These are phyloP conservation scores for Aspergillus sparsus DNA, from an alignment of 495 filamentous ascomycete species.

Conservation along the genomic window DNA sequence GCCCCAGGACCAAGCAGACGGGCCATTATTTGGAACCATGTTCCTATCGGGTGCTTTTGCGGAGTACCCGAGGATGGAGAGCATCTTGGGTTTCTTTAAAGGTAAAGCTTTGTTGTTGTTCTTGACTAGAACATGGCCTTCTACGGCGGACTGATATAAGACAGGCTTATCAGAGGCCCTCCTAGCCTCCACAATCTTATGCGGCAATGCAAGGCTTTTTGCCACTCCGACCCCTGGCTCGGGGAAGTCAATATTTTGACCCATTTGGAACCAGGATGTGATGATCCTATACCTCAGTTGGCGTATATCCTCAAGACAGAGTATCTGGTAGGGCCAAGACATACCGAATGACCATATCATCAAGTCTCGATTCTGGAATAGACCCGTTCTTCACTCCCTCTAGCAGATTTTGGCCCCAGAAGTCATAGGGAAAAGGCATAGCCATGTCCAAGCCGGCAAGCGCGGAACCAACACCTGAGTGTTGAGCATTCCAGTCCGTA, in stretches of 20 bases:
- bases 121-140: conserved; percentile 72
- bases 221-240: conserved; percentile 59
- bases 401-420: conserved; percentile 49
- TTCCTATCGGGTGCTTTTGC: conserved; percentile 57
- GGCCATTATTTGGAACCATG: too few species aligned
- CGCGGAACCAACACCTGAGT: conserved; percentile 53
- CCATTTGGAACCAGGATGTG: conserved; percentile 81
- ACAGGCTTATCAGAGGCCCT: conserved; percentile 50
- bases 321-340: conserved; percentile 29
- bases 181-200: conserved; percentile 58
- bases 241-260: conserved; percentile 64
- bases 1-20: too few species aligned
- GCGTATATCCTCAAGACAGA: neutral
- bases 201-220: conserved; percentile 64
- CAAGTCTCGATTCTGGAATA: conserved; percentile 44
- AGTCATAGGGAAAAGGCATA: conserved; percentile 53
- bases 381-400: conserved; percentile 55
- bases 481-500: conserved; percentile 62
- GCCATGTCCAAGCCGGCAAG: conserved; percentile 61
- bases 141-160: conserved; percentile 58
- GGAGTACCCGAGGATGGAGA: conserved; percentile 73
- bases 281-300: conserved; percentile 73
- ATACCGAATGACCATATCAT: conserved; percentile 62
- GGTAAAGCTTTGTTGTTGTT: conserved; percentile 66
- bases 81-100: conserved; percentile 51